phyloP scores from a whole-genome alignment of 331 rosid genomes.

The Stylosanthes scabra region DNA sequence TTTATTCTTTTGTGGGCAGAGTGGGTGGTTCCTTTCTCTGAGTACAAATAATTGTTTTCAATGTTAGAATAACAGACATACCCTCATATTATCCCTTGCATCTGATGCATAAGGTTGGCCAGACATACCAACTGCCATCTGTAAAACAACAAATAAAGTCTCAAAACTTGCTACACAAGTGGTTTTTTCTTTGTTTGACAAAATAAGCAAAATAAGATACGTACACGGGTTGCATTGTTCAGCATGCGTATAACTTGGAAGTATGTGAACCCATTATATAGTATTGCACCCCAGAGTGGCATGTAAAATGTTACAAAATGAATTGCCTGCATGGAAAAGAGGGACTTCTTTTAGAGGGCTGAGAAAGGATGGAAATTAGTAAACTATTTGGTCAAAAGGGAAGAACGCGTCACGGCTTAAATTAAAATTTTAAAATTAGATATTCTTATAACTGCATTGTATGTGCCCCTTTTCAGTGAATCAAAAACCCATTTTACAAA shows the following conservation, averaged over 20 bases:
- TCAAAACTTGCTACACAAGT: conserved; percentile 34
- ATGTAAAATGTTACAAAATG: conserved; percentile 90
- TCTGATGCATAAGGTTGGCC: conserved; percentile 72
- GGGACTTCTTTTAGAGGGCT: conserved; percentile 28
- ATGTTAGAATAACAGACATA: conserved; percentile 38
- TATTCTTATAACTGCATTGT: neutral
- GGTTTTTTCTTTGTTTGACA: conserved; percentile 12
- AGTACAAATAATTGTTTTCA: conserved; percentile 7
- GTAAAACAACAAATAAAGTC: conserved; percentile 47
- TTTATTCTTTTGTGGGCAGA: neutral
- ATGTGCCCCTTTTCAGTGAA: conserved; percentile 25
- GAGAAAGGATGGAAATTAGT: neutral
- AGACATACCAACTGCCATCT: conserved; percentile 98
- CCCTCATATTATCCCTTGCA: conserved; percentile 90
- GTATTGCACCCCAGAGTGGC: conserved; percentile 99
- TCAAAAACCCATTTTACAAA: neutral
- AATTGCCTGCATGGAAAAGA: conserved; percentile 70
- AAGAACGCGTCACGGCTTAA: conserved; percentile 4
- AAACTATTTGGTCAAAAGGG: conserved; percentile 20
- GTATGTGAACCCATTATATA: conserved; percentile 92
- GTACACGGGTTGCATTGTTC: conserved; percentile 96
- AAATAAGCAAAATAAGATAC: conserved; percentile 41
- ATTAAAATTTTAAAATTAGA: conserved; percentile 1
- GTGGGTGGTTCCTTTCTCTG: conserved; percentile 2
- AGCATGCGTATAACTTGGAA: conserved; percentile 96